Percentiles rank a stretch among this genome's conserved stretches.
These are phyloP conservation scores for Mollisia scopiformis DNA, from an alignment of 2,329 filamentous ascomycete species.

Conservation along the genomic window DNA sequence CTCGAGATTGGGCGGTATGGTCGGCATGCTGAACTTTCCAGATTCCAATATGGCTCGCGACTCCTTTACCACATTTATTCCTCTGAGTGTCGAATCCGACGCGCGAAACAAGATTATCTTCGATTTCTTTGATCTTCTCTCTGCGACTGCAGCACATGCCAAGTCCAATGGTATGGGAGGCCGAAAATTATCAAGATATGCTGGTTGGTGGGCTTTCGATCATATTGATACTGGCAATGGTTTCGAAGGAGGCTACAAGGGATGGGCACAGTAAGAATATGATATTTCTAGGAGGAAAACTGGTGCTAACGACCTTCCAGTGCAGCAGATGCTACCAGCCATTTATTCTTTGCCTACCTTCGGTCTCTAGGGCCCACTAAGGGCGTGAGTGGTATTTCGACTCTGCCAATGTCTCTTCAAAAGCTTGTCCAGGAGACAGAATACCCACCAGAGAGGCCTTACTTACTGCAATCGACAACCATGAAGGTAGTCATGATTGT, in stretches of 20 bases:
- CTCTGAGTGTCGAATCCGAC: conserved; percentile 86
- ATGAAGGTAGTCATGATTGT: conserved; percentile 97
- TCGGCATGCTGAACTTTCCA: conserved; percentile 40
- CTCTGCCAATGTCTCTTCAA: conserved; percentile 87
- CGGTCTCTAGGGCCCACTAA: conserved; percentile 85
- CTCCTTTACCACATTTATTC: conserved; percentile 95
- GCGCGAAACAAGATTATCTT: conserved; percentile 88
- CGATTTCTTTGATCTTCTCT: conserved; percentile 92
- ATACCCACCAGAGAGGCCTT: conserved; percentile 83
- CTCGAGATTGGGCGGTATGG: conserved; percentile 1
- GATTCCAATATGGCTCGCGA: conserved; percentile 91
- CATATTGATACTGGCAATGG: conserved; percentile 84
- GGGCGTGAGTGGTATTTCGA: conserved; percentile 76
- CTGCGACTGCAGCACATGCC: conserved; percentile 88
- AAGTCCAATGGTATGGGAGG: conserved; percentile 93
- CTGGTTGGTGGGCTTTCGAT: conserved; percentile 98
- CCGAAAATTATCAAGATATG: conserved; percentile 90
- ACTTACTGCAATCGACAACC: conserved; percentile 76
- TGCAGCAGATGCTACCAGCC: conserved; percentile 92
- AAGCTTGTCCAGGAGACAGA: conserved; percentile 90
- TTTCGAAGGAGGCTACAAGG: conserved; percentile 92
- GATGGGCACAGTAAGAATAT: conserved; percentile 73
- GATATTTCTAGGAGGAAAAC: neutral
- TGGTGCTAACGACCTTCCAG: conserved; percentile 46
- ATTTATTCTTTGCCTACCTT: conserved; percentile 97